Percentiles rank a stretch among this genome's conserved stretches.
Evolutionary conservation across 108 stramenopile genomes (phyloP).

Genomic region (Craspedostauros australis): DNA sequence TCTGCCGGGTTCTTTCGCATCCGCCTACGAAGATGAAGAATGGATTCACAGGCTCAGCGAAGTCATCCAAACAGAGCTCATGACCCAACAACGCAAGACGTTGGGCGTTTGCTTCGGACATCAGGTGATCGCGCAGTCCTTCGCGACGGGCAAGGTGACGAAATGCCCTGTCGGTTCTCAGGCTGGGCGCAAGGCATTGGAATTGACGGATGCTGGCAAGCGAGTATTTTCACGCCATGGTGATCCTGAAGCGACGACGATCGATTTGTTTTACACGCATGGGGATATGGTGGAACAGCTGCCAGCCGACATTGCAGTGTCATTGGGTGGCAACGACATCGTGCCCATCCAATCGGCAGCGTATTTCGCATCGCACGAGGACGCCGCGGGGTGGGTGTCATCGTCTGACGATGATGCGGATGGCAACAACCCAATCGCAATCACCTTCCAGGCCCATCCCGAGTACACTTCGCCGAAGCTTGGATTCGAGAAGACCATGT

Average conservation of each 20-base stretch:
- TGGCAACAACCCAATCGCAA: slow-evolving; percentile 35
- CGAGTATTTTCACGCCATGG: not conserved
- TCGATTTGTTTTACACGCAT: slow-evolving; percentile 56
- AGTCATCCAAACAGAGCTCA: slow-evolving; percentile 53
- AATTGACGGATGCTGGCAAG: slow-evolving; percentile 17
- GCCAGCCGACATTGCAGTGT: slow-evolving; percentile 39
- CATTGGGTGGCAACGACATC: slow-evolving; percentile 46
- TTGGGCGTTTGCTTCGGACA: slow-evolving; percentile 82
- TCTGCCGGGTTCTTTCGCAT: slow-evolving; percentile 67
- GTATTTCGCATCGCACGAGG: slow-evolving; percentile 42
- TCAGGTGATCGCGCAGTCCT: slow-evolving; percentile 74
- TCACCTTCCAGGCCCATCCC: slow-evolving; percentile 80
- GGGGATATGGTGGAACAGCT: slow-evolving; percentile 73
- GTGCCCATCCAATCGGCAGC: slow-evolving; percentile 66
- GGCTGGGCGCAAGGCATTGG: slow-evolving; percentile 38
- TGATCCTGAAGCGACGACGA: not conserved
- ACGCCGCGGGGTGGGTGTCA: not conserved
- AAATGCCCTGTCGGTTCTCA: slow-evolving; percentile 34
- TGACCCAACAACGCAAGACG: slow-evolving; percentile 36
- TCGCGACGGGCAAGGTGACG: slow-evolving; percentile 19
- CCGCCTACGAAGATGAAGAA: slow-evolving; percentile 53
- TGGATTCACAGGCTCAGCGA: slow-evolving; percentile 56
- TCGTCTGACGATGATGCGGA: not conserved
- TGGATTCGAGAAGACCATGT: slow-evolving; percentile 39
- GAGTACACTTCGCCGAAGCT: slow-evolving; percentile 41